Conservation (phyloP, 2,329 filamentous ascomycete genomes). For the Cordyceps tenuipes region DNA sequence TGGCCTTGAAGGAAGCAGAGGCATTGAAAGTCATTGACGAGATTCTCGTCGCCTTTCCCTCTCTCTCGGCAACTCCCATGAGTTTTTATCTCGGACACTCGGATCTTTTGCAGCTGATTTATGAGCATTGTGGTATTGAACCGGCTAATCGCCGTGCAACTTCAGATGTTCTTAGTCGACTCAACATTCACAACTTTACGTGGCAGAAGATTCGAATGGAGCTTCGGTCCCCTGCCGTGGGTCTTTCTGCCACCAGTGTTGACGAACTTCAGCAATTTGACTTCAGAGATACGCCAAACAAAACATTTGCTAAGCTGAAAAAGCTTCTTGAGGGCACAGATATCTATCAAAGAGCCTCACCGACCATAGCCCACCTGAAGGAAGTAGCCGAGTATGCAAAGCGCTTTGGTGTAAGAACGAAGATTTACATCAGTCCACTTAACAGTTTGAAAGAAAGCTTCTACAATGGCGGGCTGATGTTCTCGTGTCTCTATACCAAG, state of each 20-base stretch:
- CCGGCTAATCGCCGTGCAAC: slow-evolving; percentile 58
- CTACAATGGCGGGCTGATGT: slow-evolving; percentile 76
- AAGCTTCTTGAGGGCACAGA: slow-evolving; percentile 54
- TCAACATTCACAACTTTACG: slow-evolving; percentile 72
- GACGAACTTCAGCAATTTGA: slow-evolving; percentile 89
- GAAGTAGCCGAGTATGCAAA: slow-evolving; percentile 71
- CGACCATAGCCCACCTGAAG: slow-evolving; percentile 71
- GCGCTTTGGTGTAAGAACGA: slow-evolving; percentile 64
- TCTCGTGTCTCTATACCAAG: slow-evolving; percentile 82
- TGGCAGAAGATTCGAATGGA: slow-evolving; percentile 81
- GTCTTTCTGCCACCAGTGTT: slow-evolving; percentile 79
- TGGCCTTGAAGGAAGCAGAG: slow-evolving; percentile 86
- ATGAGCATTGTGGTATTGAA: slow-evolving; percentile 80
- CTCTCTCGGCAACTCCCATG: slow-evolving; percentile 62
- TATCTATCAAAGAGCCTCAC: slow-evolving; percentile 64
- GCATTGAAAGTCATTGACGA: slow-evolving; percentile 92
- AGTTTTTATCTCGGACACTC: slow-evolving; percentile 89
- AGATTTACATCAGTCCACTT: slow-evolving; percentile 77
- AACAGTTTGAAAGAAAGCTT: slow-evolving; percentile 88
- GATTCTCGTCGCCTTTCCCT: slow-evolving; percentile 72
- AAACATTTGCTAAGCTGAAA: slow-evolving; percentile 52
- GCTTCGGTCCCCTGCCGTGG: slow-evolving; percentile 70
- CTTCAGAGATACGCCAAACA: slow-evolving; percentile 58
- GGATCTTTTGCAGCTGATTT: slow-evolving; percentile 75
- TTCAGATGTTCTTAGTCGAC: slow-evolving; percentile 76